Conservation (phyloP, 1,284 basidiomycete genomes). For the Tilletia indica region DNA sequence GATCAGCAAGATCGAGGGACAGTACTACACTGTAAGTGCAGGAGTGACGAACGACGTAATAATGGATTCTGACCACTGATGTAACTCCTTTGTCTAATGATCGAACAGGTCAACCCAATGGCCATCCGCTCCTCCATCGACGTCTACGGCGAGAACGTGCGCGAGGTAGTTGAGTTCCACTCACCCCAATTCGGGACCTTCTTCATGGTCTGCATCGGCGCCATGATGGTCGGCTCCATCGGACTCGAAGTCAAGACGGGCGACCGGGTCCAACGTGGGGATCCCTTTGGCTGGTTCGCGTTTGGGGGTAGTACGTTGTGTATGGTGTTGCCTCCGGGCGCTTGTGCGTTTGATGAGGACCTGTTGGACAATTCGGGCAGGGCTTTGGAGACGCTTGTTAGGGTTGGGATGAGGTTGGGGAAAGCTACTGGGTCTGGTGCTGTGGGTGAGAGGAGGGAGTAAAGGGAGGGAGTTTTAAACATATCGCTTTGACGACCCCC, state of each 20-base stretch:
- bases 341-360: constrained; percentile 70
- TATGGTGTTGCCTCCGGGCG: constrained; percentile 31
- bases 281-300: constrained; percentile 73
- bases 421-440: constrained; percentile 19
- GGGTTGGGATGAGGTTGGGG: constrained; percentile 59
- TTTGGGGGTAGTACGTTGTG: constrained; percentile 45
- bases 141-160: constrained; percentile 88
- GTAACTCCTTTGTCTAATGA: constrained; percentile 58
- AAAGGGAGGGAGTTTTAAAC: too few species aligned
- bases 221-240: constrained; percentile 66
- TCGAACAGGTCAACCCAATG: constrained; percentile 65
- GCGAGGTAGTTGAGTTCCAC: constrained; percentile 57
- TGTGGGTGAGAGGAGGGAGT: background rate
- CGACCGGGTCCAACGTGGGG: constrained; percentile 72
- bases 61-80: constrained; percentile 27
- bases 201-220: constrained; percentile 52
- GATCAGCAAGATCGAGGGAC: constrained; percentile 59
- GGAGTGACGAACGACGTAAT: too few species aligned
- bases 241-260: constrained; percentile 80
- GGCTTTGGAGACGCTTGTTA: constrained; percentile 70
- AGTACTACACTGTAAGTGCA: constrained; percentile 38
- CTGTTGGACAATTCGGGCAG: constrained; percentile 69
- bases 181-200: constrained; percentile 42
- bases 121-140: constrained; percentile 77
- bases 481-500: too few species aligned